Evolutionary conservation across 2,329 filamentous ascomycete species (phyloP), one percentile per base, ranked within the genome.

Genomic region (Fusarium sp.): DNA sequence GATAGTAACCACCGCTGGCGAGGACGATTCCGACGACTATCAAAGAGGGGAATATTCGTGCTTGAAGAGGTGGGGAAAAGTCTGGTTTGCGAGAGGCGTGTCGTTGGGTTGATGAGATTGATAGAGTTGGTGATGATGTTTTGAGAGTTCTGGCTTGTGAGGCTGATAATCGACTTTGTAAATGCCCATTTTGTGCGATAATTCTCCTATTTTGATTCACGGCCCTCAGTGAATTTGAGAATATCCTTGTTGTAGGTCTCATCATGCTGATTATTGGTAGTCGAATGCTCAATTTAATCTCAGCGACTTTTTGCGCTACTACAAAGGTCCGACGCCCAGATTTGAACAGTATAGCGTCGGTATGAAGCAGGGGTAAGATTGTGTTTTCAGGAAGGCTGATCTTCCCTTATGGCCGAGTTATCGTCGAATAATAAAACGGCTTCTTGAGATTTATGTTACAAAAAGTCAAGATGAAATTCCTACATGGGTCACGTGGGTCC

Each of bases 21-120:
- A 79, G 53, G 34, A 78, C 6, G 7, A 74, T 45, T 6, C 70
- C 53, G 4, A 69, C 37, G 4, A 76, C 48, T 29, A 79, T 20
- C 8, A 74, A 46, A 8, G 76, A 70, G 9, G 77, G 68, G 0
- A 74, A 41, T 3, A 65, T 52, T 3, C 75, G 72, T 22, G 78
- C 68, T 64, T 76, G 55, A 46, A 87, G 61, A 76, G 84, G 16
- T 80, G 81, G 6, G 81, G 84, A 24, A 88, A 91, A 64, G 56
- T 52, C 29, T 61, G 71, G 71, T 14, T 37, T 71, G 44, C 56
- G 49, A 52, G 71, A 55, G 52, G 55, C 25, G 11, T 32, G 42
- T 32, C 4, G 47, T 42, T 48, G 30, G 32, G 48, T 16, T 48
- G 57, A 42, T 55, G 65, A 40, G 9, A 48, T 61, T 32, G 42